These are phyloP conservation scores for Aspergillus aculeatinus DNA, from an alignment of 2,329 filamentous ascomycete species.

Conservation along the genomic window DNA sequence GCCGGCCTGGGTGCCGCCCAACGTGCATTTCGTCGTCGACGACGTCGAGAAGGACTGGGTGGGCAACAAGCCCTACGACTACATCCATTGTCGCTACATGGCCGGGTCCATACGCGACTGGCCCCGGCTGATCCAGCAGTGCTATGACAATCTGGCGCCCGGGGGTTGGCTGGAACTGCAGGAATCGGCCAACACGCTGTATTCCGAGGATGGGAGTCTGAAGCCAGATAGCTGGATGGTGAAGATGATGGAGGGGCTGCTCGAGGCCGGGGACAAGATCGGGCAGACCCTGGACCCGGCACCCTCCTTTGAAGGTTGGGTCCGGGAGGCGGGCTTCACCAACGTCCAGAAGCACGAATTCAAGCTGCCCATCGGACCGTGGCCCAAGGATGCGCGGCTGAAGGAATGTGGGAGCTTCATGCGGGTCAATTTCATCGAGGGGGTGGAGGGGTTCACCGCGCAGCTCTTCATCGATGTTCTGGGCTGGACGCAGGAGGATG, in stretches of 20 bases:
- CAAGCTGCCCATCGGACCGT: conserved; percentile 15
- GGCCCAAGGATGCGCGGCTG: conserved; percentile 16
- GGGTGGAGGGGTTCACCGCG: conserved; percentile 19
- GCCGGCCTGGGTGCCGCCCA: conserved; percentile 39
- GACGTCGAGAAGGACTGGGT: conserved; percentile 36
- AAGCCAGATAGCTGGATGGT: conserved; percentile 11
- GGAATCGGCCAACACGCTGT: conserved; percentile 14
- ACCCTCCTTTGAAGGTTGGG: conserved; percentile 13
- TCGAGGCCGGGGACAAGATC: conserved; percentile 11
- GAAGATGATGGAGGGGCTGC: conserved; percentile 19
- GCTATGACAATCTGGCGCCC: conserved; percentile 13
- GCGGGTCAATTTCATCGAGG: conserved; percentile 18
- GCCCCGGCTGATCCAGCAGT: conserved; percentile 19
- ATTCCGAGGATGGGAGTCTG: conserved; percentile 16
- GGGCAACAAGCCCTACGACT: conserved; percentile 29
- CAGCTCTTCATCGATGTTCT: conserved; percentile 15
- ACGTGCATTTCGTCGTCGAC: conserved; percentile 35
- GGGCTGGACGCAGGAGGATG: conserved; percentile 14
- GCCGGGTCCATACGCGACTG: conserved; percentile 34
- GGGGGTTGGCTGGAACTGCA: conserved; percentile 21
- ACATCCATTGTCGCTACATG: conserved; percentile 35
- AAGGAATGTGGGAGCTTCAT: conserved; percentile 19
- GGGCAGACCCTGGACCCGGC: conserved; percentile 20
- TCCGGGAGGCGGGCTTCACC: conserved; percentile 14
- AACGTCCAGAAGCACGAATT: conserved; percentile 8